phyloP scores from a whole-genome alignment of 352 stramenopile genomes.

The Phytophthora idaei region DNA sequence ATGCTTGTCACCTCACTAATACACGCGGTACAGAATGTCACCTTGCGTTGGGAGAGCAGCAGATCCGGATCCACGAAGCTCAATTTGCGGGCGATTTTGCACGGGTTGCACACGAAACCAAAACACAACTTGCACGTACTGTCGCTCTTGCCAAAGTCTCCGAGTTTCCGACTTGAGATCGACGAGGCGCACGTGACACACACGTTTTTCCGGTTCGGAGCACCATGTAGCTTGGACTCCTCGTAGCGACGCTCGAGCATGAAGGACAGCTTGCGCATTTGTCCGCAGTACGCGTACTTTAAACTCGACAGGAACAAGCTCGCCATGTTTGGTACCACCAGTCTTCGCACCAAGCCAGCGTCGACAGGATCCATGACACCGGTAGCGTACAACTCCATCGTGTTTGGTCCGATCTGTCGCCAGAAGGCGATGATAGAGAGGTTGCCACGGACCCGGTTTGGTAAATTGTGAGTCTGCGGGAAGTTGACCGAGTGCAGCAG shows the following conservation, averaged over 20 bases:
- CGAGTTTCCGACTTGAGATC: slow-evolving; percentile 8
- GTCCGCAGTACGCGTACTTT: slow-evolving; percentile 39
- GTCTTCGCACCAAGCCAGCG: slow-evolving; percentile 15
- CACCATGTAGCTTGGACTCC: slow-evolving; percentile 6
- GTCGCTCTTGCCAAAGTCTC: slow-evolving; percentile 29
- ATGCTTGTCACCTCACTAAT: slow-evolving; percentile 32
- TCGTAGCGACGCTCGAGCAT: slow-evolving; percentile 24
- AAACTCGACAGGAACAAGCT: slow-evolving; percentile 24
- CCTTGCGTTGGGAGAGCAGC: slow-evolving; percentile 24
- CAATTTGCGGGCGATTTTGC: slow-evolving; percentile 28
- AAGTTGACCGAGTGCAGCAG: slow-evolving; percentile 49
- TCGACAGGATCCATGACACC: slow-evolving; percentile 36
- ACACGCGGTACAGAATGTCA: slow-evolving; percentile 38
- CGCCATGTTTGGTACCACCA: slow-evolving; percentile 27
- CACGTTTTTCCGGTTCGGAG: slow-evolving; percentile 22
- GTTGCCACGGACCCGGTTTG: slow-evolving; percentile 40
- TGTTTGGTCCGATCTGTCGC: slow-evolving; percentile 25
- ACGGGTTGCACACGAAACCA: slow-evolving; percentile 29
- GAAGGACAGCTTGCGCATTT: slow-evolving; percentile 50
- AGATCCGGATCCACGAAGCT: slow-evolving; percentile 30
- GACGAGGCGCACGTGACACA: slow-evolving; percentile 18
- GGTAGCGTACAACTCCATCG: slow-evolving; percentile 51
- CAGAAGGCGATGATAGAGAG: slow-evolving; percentile 57
- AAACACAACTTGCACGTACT: slow-evolving; percentile 37
- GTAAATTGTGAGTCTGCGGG: slow-evolving; percentile 43